Percentiles rank a stretch among this genome's conserved stretches.
Conservation (phyloP, 2,329 filamentous ascomycete species). For the Xylariaceae sp. region DNA sequence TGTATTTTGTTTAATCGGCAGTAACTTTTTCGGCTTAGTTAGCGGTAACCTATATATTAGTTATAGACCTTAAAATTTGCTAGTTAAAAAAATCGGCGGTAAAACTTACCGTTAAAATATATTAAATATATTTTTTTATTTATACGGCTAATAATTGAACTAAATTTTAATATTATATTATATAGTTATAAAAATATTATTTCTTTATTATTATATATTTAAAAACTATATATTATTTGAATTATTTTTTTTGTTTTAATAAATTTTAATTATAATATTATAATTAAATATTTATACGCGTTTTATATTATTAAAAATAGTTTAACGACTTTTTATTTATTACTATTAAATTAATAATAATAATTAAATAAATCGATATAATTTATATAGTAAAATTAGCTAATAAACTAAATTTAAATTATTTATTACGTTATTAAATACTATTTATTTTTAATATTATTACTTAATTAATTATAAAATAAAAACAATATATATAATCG, state of each 20-base stretch:
- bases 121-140: background rate
- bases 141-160: conserved; percentile 1
- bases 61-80: background rate
- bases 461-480: too few relatives aligned
- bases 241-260: background rate
- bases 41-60: background rate
- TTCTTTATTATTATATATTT: background rate
- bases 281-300: background rate
- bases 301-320: too few relatives aligned
- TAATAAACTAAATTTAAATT: background rate
- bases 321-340: background rate
- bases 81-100: background rate
- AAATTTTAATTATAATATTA: conserved; percentile 1
- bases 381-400: too few relatives aligned
- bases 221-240: background rate
- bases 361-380: background rate
- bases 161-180: background rate
- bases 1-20: background rate
- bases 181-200: background rate
- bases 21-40: background rate
- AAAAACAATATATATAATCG: background rate
- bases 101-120: background rate
- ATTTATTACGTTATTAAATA: background rate
- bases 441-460: background rate
- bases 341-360: background rate